Percentiles rank a stretch among this genome's conserved stretches.
These are phyloP conservation scores for Hygrophila difformis DNA, from an alignment of 257 asterid genomes.

Conservation along the genomic window DNA sequence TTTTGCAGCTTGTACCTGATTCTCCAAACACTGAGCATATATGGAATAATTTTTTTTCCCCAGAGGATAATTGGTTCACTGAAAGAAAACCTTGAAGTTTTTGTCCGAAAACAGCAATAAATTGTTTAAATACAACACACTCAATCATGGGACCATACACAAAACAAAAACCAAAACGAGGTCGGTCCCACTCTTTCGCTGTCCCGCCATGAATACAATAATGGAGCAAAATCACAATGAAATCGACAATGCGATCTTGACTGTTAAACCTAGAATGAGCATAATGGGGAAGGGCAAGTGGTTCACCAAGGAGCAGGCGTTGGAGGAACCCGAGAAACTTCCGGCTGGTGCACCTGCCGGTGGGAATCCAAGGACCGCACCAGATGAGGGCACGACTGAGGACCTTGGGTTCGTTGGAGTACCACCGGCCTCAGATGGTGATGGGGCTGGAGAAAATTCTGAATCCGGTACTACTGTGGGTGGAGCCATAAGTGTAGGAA, in stretches of 20 bases:
- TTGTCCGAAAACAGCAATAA: conserved; percentile 14
- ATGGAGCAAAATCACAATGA: conserved; percentile 16
- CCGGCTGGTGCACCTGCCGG: conserved; percentile 79
- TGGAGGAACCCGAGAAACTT: conserved; percentile 35
- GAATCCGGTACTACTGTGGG: conserved; percentile 55
- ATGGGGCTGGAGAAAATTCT: conserved; percentile 69
- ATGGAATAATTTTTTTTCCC: neutral
- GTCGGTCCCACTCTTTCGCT: conserved; percentile 12
- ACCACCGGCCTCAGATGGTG: conserved; percentile 70
- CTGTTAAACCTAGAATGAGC: conserved; percentile 27
- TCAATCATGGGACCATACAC: conserved; percentile 14
- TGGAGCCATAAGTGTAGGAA: conserved; percentile 64
- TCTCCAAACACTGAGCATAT: neutral
- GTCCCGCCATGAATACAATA: conserved; percentile 5
- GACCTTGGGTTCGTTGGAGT: conserved; percentile 43
- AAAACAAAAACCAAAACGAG: conserved; percentile 19
- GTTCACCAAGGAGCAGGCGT: conserved; percentile 35
- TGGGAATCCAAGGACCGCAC: conserved; percentile 41
- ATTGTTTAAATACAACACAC: conserved; percentile 24
- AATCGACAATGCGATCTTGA: conserved; percentile 18
- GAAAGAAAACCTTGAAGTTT: neutral
- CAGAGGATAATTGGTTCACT: neutral
- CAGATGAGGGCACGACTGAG: conserved; percentile 53
- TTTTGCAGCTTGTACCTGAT: too few relatives aligned
- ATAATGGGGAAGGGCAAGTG: conserved; percentile 27